Conservation (phyloP, 192 early-diverging fungal species). For the Physocladia obscura region DNA sequence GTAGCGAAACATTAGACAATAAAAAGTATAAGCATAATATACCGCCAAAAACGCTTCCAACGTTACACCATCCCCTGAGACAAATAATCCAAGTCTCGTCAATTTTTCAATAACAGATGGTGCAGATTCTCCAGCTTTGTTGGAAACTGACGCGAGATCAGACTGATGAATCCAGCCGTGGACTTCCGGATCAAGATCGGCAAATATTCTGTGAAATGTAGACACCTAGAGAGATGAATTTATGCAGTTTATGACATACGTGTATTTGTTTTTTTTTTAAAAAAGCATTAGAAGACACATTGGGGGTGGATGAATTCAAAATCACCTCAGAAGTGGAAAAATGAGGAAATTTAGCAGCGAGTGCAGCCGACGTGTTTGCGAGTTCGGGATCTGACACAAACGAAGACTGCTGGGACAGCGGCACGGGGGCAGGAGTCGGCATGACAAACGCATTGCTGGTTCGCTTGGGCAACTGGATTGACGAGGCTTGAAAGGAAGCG, state of each 20-base stretch:
- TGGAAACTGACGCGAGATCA: slow-evolving; percentile 49
- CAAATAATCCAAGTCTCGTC: slow-evolving; percentile 29
- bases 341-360: slow-evolving; percentile 46
- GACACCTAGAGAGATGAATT: slow-evolving; percentile 11
- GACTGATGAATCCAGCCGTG: slow-evolving; percentile 40
- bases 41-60: slow-evolving; percentile 54
- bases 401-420: background rate
- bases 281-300: too few relatives aligned
- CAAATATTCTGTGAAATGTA: slow-evolving; percentile 54
- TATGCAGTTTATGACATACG: too few relatives aligned
- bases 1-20: too few relatives aligned
- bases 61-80: slow-evolving; percentile 39
- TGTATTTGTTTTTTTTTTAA: too few relatives aligned
- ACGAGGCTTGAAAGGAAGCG: too few relatives aligned
- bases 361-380: slow-evolving; percentile 36
- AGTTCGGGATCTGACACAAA: slow-evolving; percentile 18
- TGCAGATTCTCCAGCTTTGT: slow-evolving; percentile 49
- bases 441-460: slow-evolving; percentile 8
- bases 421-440: slow-evolving; percentile 32
- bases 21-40: background rate
- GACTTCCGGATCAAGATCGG: slow-evolving; percentile 44
- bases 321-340: slow-evolving; percentile 51
- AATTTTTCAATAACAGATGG: slow-evolving; percentile 47
- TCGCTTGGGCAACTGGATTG: slow-evolving; percentile 1
- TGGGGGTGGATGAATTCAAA: background rate